Evolutionary conservation across 1,139 yeast species (phyloP), one percentile per base, ranked within the genome.

Genomic region (Yamadazyma blattariae): DNA sequence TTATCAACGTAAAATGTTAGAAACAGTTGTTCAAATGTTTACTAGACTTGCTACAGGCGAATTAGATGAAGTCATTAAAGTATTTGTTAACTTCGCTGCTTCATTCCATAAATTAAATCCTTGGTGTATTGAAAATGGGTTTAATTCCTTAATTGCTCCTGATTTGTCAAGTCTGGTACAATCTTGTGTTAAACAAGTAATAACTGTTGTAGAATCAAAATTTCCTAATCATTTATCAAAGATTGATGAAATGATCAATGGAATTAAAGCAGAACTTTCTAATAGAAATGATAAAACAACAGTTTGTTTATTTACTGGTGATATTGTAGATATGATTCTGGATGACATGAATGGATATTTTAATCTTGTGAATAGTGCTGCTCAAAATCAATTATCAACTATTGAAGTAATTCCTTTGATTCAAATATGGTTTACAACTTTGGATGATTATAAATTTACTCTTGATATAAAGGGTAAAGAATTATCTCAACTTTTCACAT

Each of bases 71-170:
- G 19, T 19, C 8, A 14, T 31, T 8, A 5, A 14, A 4, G 20
- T 25, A 17, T 31, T 31, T 16, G 24, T 31, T 5, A 33, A 37
- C 16, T 37, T 41, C 8, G 22, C 41, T 7, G 25, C 46, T 6
- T 32, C 46, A 24, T 25, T 42, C 9, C 38, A 36, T 18, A 36
- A 37, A 25, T 18, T 44, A 8, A 44, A 42, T 20, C 5, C 19
- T 4, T 27, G 29, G 28, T 39, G 46, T 20, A 13, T 15, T n/a
- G 48, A 47, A 9, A 29, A 39, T 27, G 50, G 48, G n/a, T 32
- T 38, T 23, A 36, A 39, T 13, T 44, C 47, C 3, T 13, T 10
- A 10, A 13, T 19, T 12, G 13, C 4, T 11, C 2, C 21, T 2
- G 29, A 31, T 12, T 7, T 20, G 7, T 15, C 22, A 5, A 5